Percentiles rank a stretch among this genome's conserved stretches.
Conservation (phyloP, 1,139 yeast genomes). For the Pneumocystis oryctolagi region DNA sequence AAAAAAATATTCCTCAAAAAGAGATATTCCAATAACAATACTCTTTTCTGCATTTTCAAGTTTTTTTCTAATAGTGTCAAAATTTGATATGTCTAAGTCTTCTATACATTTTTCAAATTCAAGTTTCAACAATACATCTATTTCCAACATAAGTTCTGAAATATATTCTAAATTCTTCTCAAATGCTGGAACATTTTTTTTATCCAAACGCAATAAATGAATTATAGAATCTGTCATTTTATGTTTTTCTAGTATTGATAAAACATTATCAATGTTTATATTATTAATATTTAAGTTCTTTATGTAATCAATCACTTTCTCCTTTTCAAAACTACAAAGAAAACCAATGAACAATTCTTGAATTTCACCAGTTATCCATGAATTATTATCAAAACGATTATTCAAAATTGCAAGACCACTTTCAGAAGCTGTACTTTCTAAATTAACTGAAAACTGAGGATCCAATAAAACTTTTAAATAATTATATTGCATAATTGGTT, state of each 20-base stretch:
- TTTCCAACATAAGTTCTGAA: not conserved
- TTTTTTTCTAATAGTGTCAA: not conserved
- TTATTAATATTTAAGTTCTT: not conserved
- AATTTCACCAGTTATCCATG: not conserved
- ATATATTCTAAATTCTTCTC: not conserved
- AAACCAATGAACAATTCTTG: not conserved
- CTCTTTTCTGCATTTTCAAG: not conserved
- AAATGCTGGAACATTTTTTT: not conserved
- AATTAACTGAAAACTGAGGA: not conserved
- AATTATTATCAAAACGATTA: not conserved
- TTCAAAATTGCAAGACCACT: not conserved
- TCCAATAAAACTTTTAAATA: conserved; percentile 19
- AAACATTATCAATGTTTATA: not conserved
- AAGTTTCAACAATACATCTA: not conserved
- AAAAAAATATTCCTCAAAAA: not conserved
- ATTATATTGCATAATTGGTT: conserved; percentile 12
- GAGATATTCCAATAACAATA: not conserved
- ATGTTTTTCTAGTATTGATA: not conserved
- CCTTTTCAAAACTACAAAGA: not conserved
- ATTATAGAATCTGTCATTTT: not conserved
- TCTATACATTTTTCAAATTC: not conserved
- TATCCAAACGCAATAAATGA: not conserved
- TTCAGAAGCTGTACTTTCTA: not conserved
- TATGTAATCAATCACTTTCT: not conserved
- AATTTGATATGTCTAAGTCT: not conserved